Conservation (phyloP, 495 filamentous ascomycete genomes). For the Neurospora cerealis region DNA sequence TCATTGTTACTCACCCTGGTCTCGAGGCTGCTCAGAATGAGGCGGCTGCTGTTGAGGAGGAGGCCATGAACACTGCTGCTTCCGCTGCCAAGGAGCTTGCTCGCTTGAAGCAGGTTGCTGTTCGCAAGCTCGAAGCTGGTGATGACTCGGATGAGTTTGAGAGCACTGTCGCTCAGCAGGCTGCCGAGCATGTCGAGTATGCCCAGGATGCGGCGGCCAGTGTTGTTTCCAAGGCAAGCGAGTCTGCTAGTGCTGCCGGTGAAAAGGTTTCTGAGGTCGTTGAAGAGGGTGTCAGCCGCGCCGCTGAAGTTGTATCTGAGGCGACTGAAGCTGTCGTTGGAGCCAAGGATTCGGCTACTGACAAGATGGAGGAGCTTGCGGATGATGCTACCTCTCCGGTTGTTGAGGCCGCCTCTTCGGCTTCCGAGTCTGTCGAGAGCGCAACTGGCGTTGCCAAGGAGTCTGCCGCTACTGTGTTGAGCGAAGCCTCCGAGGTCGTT, state of each 20-base stretch:
- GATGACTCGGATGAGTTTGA: conserved; percentile 73
- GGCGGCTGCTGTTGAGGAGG: conserved; percentile 57
- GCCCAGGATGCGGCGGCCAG: conserved; percentile 14
- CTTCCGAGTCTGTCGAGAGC: neutral
- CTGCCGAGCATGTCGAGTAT: conserved; percentile 29
- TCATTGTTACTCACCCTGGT: conserved; percentile 62
- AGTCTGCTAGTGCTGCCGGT: conserved; percentile 4
- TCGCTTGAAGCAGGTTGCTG: conserved; percentile 72
- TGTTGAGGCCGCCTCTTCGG: conserved; percentile 1
- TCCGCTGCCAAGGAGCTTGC: conserved; percentile 72
- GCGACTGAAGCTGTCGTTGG: conserved; percentile 5
- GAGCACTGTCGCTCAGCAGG: conserved; percentile 30
- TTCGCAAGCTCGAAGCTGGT: conserved; percentile 71
- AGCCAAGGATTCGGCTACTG: conserved; percentile 11
- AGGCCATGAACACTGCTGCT: conserved; percentile 72
- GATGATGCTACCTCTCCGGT: conserved; percentile 2
- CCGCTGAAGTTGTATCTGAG: conserved; percentile 1
- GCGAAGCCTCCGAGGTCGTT: neutral
- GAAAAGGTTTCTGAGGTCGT: conserved; percentile 15
- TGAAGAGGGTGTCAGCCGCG: conserved; percentile 9
- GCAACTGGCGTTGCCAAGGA: neutral
- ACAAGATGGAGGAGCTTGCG: conserved; percentile 7
- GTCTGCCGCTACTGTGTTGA: neutral
- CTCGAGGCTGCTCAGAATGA: conserved; percentile 59
- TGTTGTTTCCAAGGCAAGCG: conserved; percentile 3